These are phyloP conservation scores for Aphanomyces invadans DNA, from an alignment of 352 stramenopile genomes.

Conservation along the genomic window DNA sequence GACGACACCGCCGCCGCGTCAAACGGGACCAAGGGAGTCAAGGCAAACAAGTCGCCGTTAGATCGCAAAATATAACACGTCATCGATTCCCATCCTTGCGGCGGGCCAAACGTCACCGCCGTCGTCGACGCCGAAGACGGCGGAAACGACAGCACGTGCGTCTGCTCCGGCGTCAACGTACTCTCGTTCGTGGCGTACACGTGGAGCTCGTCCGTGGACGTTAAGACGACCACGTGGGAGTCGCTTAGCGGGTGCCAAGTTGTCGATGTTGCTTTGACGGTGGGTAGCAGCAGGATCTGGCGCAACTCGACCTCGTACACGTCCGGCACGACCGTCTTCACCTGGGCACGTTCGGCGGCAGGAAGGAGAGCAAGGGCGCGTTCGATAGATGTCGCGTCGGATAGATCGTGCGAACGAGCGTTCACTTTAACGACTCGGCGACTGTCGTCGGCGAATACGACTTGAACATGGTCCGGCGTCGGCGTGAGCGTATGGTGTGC, in stretches of 20 bases:
- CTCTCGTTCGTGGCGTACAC: constrained; percentile 61
- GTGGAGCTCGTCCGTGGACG: constrained; percentile 62
- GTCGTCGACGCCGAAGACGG: constrained; percentile 25
- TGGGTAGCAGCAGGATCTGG: background rate
- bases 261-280: constrained; percentile 27
- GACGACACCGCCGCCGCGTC: constrained; percentile 39
- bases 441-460: constrained; percentile 14
- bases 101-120: constrained; percentile 50
- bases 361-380: constrained; percentile 6
- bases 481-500: background rate
- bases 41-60: constrained; percentile 55
- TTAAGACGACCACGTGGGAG: constrained; percentile 60
- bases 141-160: constrained; percentile 48
- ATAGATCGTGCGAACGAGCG: background rate
- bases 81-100: constrained; percentile 63
- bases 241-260: constrained; percentile 70
- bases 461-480: constrained; percentile 2
- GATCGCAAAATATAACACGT: constrained; percentile 67
- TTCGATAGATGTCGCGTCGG: constrained; percentile 6
- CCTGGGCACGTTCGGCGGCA: constrained; percentile 11
- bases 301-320: constrained; percentile 19
- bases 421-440: background rate
- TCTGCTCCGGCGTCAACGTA: constrained; percentile 62
- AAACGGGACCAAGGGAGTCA: constrained; percentile 65
- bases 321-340: constrained; percentile 19